Conservation (phyloP, 2,329 filamentous ascomycete species). For the Aspergillus sp. region DNA sequence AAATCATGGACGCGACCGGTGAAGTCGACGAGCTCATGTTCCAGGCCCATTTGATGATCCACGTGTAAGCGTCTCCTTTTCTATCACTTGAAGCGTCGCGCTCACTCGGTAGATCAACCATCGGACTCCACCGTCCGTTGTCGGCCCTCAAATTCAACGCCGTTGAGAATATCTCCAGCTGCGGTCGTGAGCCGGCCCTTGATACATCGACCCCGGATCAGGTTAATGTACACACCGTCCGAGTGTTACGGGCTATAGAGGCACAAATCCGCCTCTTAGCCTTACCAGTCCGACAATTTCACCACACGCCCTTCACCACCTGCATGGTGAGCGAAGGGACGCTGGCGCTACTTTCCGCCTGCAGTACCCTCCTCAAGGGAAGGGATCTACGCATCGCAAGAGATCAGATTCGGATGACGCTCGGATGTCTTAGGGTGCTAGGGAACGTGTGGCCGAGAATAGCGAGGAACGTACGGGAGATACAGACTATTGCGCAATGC, state of each 20-base stretch:
- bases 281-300: slow-evolving; percentile 34
- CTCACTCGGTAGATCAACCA: slow-evolving; percentile 27
- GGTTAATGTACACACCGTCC: slow-evolving; percentile 42
- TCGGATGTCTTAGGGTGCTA: slow-evolving; percentile 42
- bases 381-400: slow-evolving; percentile 37
- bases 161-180: slow-evolving; percentile 42
- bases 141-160: slow-evolving; percentile 42
- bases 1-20: slow-evolving; percentile 31
- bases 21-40: slow-evolving; percentile 65
- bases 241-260: slow-evolving; percentile 39
- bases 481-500: slow-evolving; percentile 41
- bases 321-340: slow-evolving; percentile 45
- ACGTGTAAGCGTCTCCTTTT: slow-evolving; percentile 29
- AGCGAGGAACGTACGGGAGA: slow-evolving; percentile 38
- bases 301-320: slow-evolving; percentile 42
- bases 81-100: slow-evolving; percentile 2
- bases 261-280: slow-evolving; percentile 41
- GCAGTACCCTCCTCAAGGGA: slow-evolving; percentile 34
- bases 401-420: slow-evolving; percentile 43
- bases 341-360: slow-evolving; percentile 36
- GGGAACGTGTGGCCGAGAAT: slow-evolving; percentile 41
- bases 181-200: slow-evolving; percentile 22
- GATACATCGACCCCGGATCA: slow-evolving; percentile 19
- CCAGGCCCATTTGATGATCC: slow-evolving; percentile 74
- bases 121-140: slow-evolving; percentile 41